phyloP scores from a whole-genome alignment of 768 basidiomycete genomes.

The Podaxis rugospora region DNA sequence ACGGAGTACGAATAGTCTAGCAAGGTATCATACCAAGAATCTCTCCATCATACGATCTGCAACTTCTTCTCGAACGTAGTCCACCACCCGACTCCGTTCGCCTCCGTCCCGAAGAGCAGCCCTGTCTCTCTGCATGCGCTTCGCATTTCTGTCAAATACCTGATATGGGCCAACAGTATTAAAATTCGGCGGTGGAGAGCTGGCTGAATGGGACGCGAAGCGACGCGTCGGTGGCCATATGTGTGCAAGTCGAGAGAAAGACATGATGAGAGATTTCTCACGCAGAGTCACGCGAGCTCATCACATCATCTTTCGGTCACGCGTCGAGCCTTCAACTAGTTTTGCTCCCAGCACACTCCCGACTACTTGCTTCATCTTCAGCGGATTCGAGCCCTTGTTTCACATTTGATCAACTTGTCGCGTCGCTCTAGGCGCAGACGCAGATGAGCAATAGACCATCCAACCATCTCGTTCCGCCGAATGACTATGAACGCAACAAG shows the following conservation, averaged over 20 bases:
- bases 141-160: constrained; percentile 83
- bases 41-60: constrained; percentile 90
- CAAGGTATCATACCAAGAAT: constrained; percentile 54
- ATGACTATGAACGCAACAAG: constrained; percentile 13
- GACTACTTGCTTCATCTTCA: not conserved
- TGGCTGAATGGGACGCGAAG: constrained; percentile 47
- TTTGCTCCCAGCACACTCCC: not conserved
- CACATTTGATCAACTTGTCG: not conserved
- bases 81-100: constrained; percentile 67
- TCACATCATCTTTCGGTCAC: not conserved
- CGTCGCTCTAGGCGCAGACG: not conserved
- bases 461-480: constrained; percentile 1
- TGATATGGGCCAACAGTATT: constrained; percentile 61
- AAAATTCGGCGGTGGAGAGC: constrained; percentile 34
- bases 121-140: constrained; percentile 73
- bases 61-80: constrained; percentile 89
- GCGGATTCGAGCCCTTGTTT: not conserved
- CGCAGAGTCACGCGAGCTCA: not conserved
- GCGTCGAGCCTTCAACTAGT: not conserved
- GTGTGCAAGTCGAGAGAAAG: constrained; percentile 17
- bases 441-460: constrained; percentile 2
- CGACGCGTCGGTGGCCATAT: constrained; percentile 24
- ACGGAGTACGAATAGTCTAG: not conserved
- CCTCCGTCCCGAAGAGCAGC: constrained; percentile 59
- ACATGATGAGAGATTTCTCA: constrained; percentile 16